Conservation (phyloP, 1,284 basidiomycete genomes). For the Sanghuangporus sanghuang region DNA sequence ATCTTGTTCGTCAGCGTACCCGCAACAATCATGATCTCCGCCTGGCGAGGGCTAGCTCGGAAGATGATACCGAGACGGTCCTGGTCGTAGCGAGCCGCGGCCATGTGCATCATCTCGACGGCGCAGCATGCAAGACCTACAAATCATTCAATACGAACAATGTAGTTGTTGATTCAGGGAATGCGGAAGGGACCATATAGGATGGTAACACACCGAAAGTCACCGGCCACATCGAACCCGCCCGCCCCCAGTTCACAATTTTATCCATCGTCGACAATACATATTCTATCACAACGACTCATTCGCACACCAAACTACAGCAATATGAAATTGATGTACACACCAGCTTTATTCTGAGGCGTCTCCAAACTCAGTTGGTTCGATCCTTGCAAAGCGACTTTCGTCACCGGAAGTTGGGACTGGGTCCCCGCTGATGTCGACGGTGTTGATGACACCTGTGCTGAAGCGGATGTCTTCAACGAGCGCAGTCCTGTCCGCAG, state of each 20-base stretch:
- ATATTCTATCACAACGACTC: constrained; percentile 67
- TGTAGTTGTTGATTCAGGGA: background rate
- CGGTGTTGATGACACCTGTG: constrained; percentile 33
- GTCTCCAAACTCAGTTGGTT: constrained; percentile 85
- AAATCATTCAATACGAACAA: background rate
- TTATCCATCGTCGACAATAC: constrained; percentile 96
- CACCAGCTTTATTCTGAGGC: constrained; percentile 86
- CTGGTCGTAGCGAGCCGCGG: constrained; percentile 97
- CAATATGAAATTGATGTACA: constrained; percentile 26
- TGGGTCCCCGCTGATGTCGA: constrained; percentile 46
- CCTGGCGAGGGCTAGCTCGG: constrained; percentile 96
- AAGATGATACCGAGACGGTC: constrained; percentile 97
- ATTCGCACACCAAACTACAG: background rate
- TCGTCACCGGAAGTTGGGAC: constrained; percentile 48
- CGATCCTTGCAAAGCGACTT: constrained; percentile 69
- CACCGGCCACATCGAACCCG: constrained; percentile 99
- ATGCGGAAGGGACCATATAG: background rate
- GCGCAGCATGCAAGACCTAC: constrained; percentile 96
- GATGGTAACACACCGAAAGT: constrained; percentile 68
- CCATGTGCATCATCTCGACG: constrained; percentile 99
- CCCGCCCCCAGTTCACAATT: constrained; percentile 95
- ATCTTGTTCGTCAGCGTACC: constrained; percentile 99
- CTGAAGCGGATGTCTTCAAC: constrained; percentile 47
- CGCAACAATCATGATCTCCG: constrained; percentile 99
- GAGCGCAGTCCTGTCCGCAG: constrained; percentile 42